Conservation (phyloP, 73 alveolate species). For the Tetrahymena borealis region DNA sequence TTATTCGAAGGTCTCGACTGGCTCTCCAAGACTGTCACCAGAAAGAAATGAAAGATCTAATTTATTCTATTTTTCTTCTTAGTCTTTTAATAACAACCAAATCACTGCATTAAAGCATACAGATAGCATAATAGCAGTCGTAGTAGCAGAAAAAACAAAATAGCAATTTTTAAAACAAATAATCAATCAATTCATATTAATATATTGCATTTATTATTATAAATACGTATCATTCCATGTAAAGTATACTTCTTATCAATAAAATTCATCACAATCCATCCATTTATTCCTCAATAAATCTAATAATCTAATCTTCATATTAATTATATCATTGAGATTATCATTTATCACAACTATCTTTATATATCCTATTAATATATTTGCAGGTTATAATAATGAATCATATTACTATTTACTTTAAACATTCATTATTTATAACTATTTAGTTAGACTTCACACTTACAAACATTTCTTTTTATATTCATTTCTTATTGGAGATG, state of each 20-base stretch:
- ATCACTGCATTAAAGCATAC: background rate
- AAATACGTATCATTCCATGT: background rate
- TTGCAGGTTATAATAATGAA: too few species aligned
- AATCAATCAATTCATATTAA: background rate
- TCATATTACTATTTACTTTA: too few species aligned
- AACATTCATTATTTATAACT: too few species aligned
- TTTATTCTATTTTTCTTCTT: background rate
- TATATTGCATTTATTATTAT: background rate
- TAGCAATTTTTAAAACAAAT: background rate
- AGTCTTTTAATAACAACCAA: background rate
- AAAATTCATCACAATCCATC: background rate
- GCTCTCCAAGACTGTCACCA: constrained; percentile 66
- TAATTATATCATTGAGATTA: too few species aligned
- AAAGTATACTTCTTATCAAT: background rate
- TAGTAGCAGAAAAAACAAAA: background rate
- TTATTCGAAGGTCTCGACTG: constrained; percentile 96
- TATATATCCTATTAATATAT: too few species aligned
- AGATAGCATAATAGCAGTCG: background rate
- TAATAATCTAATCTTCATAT: too few species aligned
- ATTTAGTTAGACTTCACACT: too few species aligned
- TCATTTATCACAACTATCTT: too few species aligned
- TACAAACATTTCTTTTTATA: too few species aligned
- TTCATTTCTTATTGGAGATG: too few species aligned
- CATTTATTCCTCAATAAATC: background rate
- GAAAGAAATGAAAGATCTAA: constrained; percentile 43